Conservation (phyloP, 2,329 filamentous ascomycete species). For the Claviceps humidiphila region DNA sequence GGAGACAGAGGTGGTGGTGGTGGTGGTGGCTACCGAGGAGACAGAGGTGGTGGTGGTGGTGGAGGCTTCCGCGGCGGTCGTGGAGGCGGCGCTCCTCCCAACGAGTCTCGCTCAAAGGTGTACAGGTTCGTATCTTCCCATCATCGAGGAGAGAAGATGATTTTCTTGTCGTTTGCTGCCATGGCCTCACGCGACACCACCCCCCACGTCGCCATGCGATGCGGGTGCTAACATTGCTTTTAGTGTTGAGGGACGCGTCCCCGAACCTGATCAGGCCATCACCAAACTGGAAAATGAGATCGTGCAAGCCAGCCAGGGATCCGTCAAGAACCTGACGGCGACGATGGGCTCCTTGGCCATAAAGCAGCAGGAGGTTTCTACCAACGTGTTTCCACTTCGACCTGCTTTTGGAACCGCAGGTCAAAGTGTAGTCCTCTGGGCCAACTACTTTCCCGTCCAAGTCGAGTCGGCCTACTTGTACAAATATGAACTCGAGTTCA, state of each 20-base stretch:
- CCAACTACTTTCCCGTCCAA: slow-evolving; percentile 39
- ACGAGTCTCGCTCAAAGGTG: slow-evolving; percentile 9
- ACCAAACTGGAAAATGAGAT: slow-evolving; percentile 28
- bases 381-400: slow-evolving; percentile 28
- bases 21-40: slow-evolving; percentile 7
- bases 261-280: slow-evolving; percentile 14
- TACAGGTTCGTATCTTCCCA: slow-evolving; percentile 8
- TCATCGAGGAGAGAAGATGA: no score
- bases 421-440: slow-evolving; percentile 30
- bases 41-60: slow-evolving; percentile 8
- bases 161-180: no score
- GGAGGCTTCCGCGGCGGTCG: slow-evolving; percentile 6
- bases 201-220: no score
- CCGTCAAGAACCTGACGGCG: slow-evolving; percentile 17
- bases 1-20: not conserved
- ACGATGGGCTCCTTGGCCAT: slow-evolving; percentile 24
- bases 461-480: slow-evolving; percentile 24
- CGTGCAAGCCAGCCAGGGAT: slow-evolving; percentile 16
- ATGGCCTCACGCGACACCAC: no score
- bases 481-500: slow-evolving; percentile 32
- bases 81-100: slow-evolving; percentile 13
- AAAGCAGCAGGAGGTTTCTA: slow-evolving; percentile 8
- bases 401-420: slow-evolving; percentile 37
- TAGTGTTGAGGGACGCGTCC: slow-evolving; percentile 13
- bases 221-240: not conserved